A percentile compares a stretch with the other conserved stretches of the same genome.
These are phyloP conservation scores for Tricharina praecox DNA, from an alignment of 495 filamentous ascomycete genomes.

Conservation along the genomic window DNA sequence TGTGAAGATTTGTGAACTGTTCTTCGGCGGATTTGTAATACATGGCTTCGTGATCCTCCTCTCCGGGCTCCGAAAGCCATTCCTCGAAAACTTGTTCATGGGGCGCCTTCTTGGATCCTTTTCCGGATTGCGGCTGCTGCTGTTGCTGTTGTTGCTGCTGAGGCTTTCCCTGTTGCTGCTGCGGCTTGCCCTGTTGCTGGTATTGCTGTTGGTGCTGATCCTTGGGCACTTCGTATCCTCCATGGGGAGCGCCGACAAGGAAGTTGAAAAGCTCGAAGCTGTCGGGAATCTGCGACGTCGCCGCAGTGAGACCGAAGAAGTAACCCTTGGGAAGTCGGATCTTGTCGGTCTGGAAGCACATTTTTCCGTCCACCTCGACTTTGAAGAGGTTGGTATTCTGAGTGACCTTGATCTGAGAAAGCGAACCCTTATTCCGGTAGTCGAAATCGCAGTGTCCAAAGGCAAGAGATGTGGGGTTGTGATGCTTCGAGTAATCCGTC, in stretches of 20 bases:
- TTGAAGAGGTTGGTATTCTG: slow-evolving; percentile 42
- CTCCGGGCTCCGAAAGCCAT: slow-evolving; percentile 27
- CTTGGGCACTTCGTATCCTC: slow-evolving; percentile 23
- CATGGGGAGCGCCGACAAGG: slow-evolving; percentile 37
- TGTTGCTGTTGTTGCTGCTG: neutral
- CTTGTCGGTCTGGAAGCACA: slow-evolving; percentile 72
- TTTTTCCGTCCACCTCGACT: slow-evolving; percentile 63
- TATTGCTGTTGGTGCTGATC: slow-evolving; percentile 28
- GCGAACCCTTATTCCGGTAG: slow-evolving; percentile 81
- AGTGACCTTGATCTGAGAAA: slow-evolving; percentile 60
- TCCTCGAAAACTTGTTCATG: slow-evolving; percentile 32
- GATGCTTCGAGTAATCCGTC: slow-evolving; percentile 60
- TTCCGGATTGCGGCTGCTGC: neutral
- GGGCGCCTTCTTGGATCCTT: slow-evolving; percentile 6
- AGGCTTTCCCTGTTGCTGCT: slow-evolving; percentile 13
- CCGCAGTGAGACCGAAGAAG: slow-evolving; percentile 72
- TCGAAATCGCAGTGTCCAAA: slow-evolving; percentile 85
- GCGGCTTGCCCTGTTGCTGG: slow-evolving; percentile 27
- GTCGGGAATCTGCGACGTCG: slow-evolving; percentile 77
- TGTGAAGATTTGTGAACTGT: slow-evolving; percentile 68
- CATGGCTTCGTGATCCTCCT: slow-evolving; percentile 33
- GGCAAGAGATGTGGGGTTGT: slow-evolving; percentile 64
- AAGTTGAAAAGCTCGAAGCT: slow-evolving; percentile 90
- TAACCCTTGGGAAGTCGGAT: slow-evolving; percentile 64
- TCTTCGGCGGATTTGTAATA: slow-evolving; percentile 35